Percentiles rank a stretch among this genome's conserved stretches.
phyloP scores from a whole-genome alignment of 139 green algal species.

The Picocystis salinarum region DNA sequence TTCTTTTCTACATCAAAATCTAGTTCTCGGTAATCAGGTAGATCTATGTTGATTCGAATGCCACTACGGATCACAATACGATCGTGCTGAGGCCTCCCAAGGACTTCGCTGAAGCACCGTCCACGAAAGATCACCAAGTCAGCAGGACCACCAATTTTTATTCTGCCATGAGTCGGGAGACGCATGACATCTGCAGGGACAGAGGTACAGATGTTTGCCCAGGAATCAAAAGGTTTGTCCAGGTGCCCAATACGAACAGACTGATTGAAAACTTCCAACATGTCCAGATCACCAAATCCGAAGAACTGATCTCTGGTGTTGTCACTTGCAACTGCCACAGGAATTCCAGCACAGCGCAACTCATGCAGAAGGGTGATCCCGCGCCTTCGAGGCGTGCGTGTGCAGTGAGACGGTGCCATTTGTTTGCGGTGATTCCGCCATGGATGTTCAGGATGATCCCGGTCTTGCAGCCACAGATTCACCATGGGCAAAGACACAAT shows the following conservation, averaged over 20 bases:
- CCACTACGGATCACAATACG: conserved; percentile 11
- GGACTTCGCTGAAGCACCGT: conserved; percentile 34
- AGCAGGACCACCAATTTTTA: conserved; percentile 20
- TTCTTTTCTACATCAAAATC: too few species aligned
- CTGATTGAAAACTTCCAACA: conserved; percentile 50
- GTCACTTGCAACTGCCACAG: conserved; percentile 39
- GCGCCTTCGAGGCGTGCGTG: conserved; percentile 37
- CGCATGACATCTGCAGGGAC: conserved; percentile 39
- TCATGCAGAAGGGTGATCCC: conserved; percentile 41
- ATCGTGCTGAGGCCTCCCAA: conserved; percentile 33
- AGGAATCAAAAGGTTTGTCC: conserved; percentile 29
- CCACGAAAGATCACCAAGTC: conserved; percentile 42
- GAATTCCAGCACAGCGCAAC: conserved; percentile 21
- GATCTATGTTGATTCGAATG: too few species aligned
- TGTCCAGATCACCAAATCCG: conserved; percentile 50
- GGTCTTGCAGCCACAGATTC: conserved; percentile 47
- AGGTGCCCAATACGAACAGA: conserved; percentile 40
- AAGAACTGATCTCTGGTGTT: conserved; percentile 60
- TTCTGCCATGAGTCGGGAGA: conserved; percentile 15
- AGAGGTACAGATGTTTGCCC: conserved; percentile 20
- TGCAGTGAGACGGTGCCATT: too few species aligned
- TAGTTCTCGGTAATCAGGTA: too few species aligned
- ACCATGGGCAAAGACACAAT: conserved; percentile 44
- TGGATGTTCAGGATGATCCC: conserved; percentile 1
- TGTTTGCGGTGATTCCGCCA: too few species aligned